These are phyloP conservation scores for Syzygium grande DNA, from an alignment of 345 rosid genomes.

Conservation along the genomic window DNA sequence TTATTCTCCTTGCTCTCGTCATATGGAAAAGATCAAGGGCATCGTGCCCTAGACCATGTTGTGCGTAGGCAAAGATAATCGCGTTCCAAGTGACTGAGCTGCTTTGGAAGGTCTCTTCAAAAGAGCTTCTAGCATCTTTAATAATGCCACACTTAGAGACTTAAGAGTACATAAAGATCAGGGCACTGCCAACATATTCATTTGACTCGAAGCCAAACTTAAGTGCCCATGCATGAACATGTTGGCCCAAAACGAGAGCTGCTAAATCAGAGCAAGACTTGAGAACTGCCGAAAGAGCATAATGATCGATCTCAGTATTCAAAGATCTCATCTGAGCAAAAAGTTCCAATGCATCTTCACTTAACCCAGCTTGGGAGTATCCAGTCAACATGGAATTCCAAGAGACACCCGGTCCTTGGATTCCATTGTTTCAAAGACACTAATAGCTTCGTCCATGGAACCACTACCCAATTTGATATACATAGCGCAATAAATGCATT, in stretches of 20 bases:
- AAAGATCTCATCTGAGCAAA: constrained; percentile 41
- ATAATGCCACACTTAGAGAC: constrained; percentile 71
- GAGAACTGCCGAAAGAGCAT: constrained; percentile 62
- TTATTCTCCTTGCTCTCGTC: constrained; percentile 48
- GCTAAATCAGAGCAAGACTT: constrained; percentile 78
- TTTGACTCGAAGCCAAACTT: constrained; percentile 50
- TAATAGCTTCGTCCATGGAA: constrained; percentile 43
- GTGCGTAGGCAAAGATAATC: constrained; percentile 70
- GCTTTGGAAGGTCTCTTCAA: constrained; percentile 36
- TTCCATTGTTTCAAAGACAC: constrained; percentile 40
- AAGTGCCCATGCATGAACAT: constrained; percentile 44
- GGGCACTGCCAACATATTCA: constrained; percentile 65
- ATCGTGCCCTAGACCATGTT: constrained; percentile 54
- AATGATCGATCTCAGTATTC: constrained; percentile 46
- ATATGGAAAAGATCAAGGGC: constrained; percentile 49
- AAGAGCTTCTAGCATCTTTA: constrained; percentile 47
- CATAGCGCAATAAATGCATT: constrained; percentile 63
- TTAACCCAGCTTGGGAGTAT: constrained; percentile 43
- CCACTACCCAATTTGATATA: constrained; percentile 36
- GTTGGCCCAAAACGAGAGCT: constrained; percentile 58
- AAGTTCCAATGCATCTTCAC: constrained; percentile 47
- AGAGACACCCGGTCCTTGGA: constrained; percentile 61
- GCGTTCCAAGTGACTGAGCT: constrained; percentile 64
- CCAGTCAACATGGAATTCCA: constrained; percentile 75
- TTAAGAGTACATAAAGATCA: constrained; percentile 75